Conservation (phyloP, 2,329 filamentous ascomycete species). For the Chalaropsis thielavioides region DNA sequence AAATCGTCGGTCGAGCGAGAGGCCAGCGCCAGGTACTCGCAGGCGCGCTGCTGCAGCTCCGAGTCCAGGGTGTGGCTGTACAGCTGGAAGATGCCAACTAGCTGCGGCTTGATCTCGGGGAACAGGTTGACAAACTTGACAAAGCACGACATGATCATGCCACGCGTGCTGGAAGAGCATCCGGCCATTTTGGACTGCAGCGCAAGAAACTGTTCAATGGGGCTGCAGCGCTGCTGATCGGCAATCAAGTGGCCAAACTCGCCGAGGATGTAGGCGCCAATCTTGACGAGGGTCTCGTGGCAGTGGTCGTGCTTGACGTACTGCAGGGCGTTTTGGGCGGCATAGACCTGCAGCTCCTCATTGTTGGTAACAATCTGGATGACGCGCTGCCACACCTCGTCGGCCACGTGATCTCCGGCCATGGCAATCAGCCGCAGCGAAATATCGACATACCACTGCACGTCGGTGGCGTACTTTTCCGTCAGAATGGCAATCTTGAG, state of each 20-base stretch:
- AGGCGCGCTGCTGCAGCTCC: slow-evolving; percentile 89
- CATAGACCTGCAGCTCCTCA: slow-evolving; percentile 93
- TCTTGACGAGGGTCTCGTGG: slow-evolving; percentile 95
- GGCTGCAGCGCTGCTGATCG: slow-evolving; percentile 80
- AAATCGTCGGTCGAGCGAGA: slow-evolving; percentile 80
- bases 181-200: slow-evolving; percentile 79
- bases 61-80: slow-evolving; percentile 93
- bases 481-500: slow-evolving; percentile 96
- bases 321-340: slow-evolving; percentile 79
- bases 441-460: slow-evolving; percentile 99
- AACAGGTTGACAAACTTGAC: slow-evolving; percentile 98
- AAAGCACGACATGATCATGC: slow-evolving; percentile 89
- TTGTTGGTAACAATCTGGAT: slow-evolving; percentile 99
- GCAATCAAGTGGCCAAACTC: slow-evolving; percentile 96
- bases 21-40: slow-evolving; percentile 80
- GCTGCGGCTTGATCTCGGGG: slow-evolving; percentile 92
- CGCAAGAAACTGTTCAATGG: slow-evolving; percentile 92
- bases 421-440: slow-evolving; percentile 87
- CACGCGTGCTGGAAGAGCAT: slow-evolving; percentile 77
- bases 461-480: slow-evolving; percentile 95
- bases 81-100: slow-evolving; percentile 75
- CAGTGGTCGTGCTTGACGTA: slow-evolving; percentile 88
- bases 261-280: slow-evolving; percentile 87
- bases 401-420: slow-evolving; percentile 95
- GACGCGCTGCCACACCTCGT: slow-evolving; percentile 97